Base-by-base conservation (phyloP, 352 stramenopile genomes). In the Peronospora destructor region DNA sequence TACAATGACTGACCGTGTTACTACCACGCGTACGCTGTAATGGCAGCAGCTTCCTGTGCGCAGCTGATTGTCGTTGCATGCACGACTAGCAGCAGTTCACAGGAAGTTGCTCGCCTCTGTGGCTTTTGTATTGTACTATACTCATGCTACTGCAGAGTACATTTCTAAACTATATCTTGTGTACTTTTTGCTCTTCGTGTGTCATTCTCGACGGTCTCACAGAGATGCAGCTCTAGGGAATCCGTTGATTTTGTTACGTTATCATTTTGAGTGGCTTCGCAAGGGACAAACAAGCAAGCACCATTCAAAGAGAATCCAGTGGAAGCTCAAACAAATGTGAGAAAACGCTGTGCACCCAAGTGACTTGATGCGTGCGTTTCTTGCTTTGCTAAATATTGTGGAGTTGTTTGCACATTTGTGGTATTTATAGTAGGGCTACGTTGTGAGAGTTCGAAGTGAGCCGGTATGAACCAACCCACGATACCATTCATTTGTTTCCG, bases 181-280 rank as follows among this genome's bases (percentile, higher is more conserved):
- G 50, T 33, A 7, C n/a, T 45, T 33, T 61, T 55, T 59, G 9
- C 56, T 49, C 19, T 26, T 26, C 23, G 23, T 61, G 23, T 13
- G 48, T 51, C 44, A 37, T 37, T 37, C 33, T n/a, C 19, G 11
- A 23, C n/a, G 45, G 21, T 55, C 29, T 48, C 37, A 29, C 33
- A 73, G 64, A 71, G 48, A 73, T 68, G 64, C 61, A 73, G 46
- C 61, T 73, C 35, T 73, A 71, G 46, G 61, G 48, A 56, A 37
- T 45, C 44, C 41, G 36, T 40, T 13, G 29, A 52, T 8, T 34
- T 43, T 64, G 39, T 61, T 61, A 61, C 46, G 49, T 64, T 67
- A 70, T 59, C 55, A 45, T 49, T 65, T 71, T 61, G 54, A 48
- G 37, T 44, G 37, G 48, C 23, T 32, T 49, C 12, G 58, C 26